phyloP scores from a whole-genome alignment of 768 basidiomycete genomes.

The Xerocomus brunneocitrinus region DNA sequence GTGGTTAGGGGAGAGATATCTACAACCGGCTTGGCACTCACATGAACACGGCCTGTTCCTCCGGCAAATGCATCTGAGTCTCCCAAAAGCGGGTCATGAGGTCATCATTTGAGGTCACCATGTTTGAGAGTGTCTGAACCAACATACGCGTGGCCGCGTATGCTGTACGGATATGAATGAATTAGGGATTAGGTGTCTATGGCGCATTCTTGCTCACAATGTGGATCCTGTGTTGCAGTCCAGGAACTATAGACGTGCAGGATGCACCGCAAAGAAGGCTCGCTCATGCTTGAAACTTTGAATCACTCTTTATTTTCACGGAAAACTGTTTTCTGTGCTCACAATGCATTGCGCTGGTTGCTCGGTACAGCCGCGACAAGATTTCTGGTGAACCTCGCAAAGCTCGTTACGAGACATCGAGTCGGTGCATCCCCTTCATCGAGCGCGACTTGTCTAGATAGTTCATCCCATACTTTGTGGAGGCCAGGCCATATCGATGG shows the following conservation, averaged over 20 bases:
- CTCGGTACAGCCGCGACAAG: conserved; percentile 66
- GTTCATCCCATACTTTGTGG: conserved; percentile 48
- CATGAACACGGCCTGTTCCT: conserved; percentile 74
- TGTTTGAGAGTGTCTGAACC: conserved; percentile 77
- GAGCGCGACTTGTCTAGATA: conserved; percentile 32
- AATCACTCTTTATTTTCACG: conserved; percentile 1
- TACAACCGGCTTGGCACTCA: conserved; percentile 35
- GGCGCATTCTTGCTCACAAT: conserved; percentile 40
- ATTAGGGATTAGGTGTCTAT: not conserved
- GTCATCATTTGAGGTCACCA: conserved; percentile 67
- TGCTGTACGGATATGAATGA: conserved; percentile 38
- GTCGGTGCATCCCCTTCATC: conserved; percentile 33
- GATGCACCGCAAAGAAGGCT: conserved; percentile 62
- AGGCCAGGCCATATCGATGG: conserved; percentile 54
- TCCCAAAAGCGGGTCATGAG: conserved; percentile 60
- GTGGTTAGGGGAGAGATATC: conserved; percentile 6
- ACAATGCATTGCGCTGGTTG: conserved; percentile 78
- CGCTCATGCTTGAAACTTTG: conserved; percentile 52
- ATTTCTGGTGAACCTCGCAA: conserved; percentile 82
- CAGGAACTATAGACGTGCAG: conserved; percentile 76
- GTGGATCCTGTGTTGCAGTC: conserved; percentile 56
- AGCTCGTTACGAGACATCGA: conserved; percentile 40
- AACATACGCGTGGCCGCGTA: conserved; percentile 59
- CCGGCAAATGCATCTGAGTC: conserved; percentile 59
- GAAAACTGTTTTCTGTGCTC: conserved; percentile 28